A percentile compares a stretch with the other conserved stretches of the same genome.
phyloP scores from a whole-genome alignment of 1,284 basidiomycete genomes.

The Irpex sp. region DNA sequence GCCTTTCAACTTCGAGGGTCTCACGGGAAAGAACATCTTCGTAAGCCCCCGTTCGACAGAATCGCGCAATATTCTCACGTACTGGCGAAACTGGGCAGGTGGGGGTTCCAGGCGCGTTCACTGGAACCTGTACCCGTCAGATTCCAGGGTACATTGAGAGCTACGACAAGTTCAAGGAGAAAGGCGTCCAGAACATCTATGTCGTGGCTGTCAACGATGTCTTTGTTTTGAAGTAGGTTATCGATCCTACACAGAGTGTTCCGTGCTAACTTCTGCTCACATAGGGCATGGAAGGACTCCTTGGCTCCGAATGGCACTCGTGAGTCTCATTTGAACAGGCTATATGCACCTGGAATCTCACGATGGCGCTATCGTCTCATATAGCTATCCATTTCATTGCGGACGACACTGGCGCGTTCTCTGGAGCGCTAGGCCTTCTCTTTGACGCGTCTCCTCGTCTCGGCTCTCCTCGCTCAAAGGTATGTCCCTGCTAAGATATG shows the following conservation, averaged over 20 bases:
- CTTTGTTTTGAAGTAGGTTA: slow-evolving; percentile 56
- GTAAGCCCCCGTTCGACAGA: slow-evolving; percentile 35
- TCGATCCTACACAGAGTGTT: background rate
- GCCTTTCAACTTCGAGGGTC: slow-evolving; percentile 41
- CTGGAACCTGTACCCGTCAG: slow-evolving; percentile 46
- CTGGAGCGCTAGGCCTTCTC: slow-evolving; percentile 54
- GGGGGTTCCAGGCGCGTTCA: slow-evolving; percentile 64
- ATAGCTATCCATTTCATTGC: slow-evolving; percentile 60
- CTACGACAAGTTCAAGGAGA: slow-evolving; percentile 60
- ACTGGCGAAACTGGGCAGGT: slow-evolving; percentile 33
- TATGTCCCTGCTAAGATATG: slow-evolving; percentile 24
- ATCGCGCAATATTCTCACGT: background rate
- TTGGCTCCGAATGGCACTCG: slow-evolving; percentile 52
- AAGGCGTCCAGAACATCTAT: slow-evolving; percentile 68
- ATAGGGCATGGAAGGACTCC: slow-evolving; percentile 69
- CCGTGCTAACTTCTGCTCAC: slow-evolving; percentile 3
- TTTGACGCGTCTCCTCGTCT: slow-evolving; percentile 62
- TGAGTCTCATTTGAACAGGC: slow-evolving; percentile 26
- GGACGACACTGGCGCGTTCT: slow-evolving; percentile 63
- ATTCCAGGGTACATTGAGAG: slow-evolving; percentile 63
- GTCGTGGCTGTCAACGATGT: slow-evolving; percentile 71
- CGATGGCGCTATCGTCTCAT: background rate
- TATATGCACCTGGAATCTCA: background rate
- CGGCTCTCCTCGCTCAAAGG: slow-evolving; percentile 66
- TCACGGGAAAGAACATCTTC: slow-evolving; percentile 68